Conservation (phyloP, 371 early-diverging fungal genomes). For the Thermomucor indicae-seudaticae region DNA sequence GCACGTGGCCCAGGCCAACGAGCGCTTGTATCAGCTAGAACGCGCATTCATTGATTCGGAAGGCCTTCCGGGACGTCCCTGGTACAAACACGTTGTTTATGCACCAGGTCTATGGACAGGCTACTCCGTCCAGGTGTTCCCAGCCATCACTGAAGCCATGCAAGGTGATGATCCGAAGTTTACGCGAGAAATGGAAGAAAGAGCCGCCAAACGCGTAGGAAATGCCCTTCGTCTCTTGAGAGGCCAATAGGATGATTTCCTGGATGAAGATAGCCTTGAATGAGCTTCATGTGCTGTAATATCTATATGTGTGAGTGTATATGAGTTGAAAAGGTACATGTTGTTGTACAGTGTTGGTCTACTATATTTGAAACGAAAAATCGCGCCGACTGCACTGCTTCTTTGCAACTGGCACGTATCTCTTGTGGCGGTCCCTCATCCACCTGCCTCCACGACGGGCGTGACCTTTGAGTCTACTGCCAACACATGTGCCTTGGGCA, state of each 20-base stretch:
- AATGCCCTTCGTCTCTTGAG: slow-evolving; percentile 2
- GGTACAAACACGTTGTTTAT: slow-evolving; percentile 53
- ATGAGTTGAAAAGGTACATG: no score
- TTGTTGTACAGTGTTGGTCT: no score
- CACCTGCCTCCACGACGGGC: no score
- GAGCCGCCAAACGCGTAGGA: slow-evolving; percentile 4
- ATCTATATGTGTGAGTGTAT: not conserved
- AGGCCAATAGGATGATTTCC: slow-evolving; percentile 10
- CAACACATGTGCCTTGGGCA: no score
- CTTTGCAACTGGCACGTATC: no score
- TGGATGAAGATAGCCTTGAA: slow-evolving; percentile 11
- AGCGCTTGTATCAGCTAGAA: slow-evolving; percentile 38
- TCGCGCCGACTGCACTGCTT: no score
- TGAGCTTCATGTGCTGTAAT: no score
- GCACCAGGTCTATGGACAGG: slow-evolving; percentile 45
- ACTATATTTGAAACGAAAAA: no score
- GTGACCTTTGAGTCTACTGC: no score
- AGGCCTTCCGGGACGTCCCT: slow-evolving; percentile 47
- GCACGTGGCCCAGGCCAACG: slow-evolving; percentile 26
- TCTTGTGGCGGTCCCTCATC: no score
- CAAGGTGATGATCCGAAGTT: slow-evolving; percentile 16
- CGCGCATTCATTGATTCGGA: slow-evolving; percentile 42
- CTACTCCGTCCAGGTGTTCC: slow-evolving; percentile 34
- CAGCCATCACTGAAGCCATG: slow-evolving; percentile 36
- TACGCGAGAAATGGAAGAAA: slow-evolving; percentile 13